phyloP scores from a whole-genome alignment of 2,329 filamentous ascomycete species.

The Microsporum ferrugineum region DNA sequence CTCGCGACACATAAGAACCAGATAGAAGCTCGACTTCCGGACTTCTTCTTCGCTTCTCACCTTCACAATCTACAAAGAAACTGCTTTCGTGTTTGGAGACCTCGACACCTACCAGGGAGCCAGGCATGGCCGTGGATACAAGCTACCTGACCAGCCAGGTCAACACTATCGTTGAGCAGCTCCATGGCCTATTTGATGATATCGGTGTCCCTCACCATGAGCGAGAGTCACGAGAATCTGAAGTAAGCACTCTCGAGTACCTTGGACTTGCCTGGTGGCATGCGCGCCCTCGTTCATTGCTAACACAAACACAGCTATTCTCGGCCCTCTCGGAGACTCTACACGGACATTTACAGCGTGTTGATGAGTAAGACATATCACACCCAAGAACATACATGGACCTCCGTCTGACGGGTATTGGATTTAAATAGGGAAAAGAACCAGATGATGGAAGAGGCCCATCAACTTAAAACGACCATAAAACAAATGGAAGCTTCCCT shows the following conservation, averaged over 20 bases:
- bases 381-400: background rate
- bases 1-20: background rate
- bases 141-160: conserved; percentile 91
- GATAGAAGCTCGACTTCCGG: background rate
- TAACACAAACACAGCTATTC: conserved; percentile 55
- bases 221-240: conserved; percentile 75
- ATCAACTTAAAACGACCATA: conserved; percentile 72
- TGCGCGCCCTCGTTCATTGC: background rate
- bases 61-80: background rate
- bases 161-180: conserved; percentile 80
- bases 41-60: no score
- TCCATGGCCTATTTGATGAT: conserved; percentile 92
- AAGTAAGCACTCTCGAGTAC: conserved; percentile 48
- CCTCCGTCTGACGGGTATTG: background rate
- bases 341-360: conserved; percentile 74
- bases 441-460: conserved; percentile 77
- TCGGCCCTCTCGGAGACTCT: conserved; percentile 81
- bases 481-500: conserved; percentile 88
- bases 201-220: conserved; percentile 93
- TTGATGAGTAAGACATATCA: conserved; percentile 48
- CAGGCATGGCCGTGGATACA: conserved; percentile 59
- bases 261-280: no score
- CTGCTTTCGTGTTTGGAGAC: background rate
- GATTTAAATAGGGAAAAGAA: conserved; percentile 59
- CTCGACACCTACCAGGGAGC: background rate